A percentile compares a stretch with the other conserved stretches of the same genome.
Conservation (phyloP, 1,284 basidiomycete species). For the Vanrija sp. region DNA sequence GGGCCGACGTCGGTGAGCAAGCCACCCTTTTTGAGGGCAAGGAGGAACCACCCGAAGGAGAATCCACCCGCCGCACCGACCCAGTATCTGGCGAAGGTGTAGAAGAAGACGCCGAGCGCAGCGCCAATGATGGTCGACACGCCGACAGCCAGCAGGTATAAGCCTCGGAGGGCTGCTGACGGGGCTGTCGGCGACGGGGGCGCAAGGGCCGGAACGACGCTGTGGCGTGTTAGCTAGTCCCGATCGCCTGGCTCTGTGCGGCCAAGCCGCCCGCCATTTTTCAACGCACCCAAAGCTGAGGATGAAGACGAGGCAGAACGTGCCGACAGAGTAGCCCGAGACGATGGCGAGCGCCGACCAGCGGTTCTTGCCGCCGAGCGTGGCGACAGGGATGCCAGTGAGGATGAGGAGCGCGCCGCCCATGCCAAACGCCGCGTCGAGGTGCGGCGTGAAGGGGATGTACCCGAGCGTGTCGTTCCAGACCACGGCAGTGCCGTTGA, state of each 20-base stretch:
- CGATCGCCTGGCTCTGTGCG: background rate
- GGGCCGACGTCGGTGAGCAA: slow-evolving; percentile 68
- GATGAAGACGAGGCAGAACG: slow-evolving; percentile 82
- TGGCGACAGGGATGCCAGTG: slow-evolving; percentile 81
- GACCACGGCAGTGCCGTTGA: slow-evolving; percentile 13
- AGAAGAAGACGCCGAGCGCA: slow-evolving; percentile 77
- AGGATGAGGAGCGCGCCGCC: slow-evolving; percentile 83
- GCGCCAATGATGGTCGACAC: slow-evolving; percentile 80
- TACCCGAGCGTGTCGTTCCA: slow-evolving; percentile 43
- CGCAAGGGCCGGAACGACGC: slow-evolving; percentile 35
- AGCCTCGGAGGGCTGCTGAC: slow-evolving; percentile 68
- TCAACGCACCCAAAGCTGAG: slow-evolving; percentile 68
- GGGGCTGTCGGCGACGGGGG: slow-evolving; percentile 73
- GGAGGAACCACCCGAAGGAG: slow-evolving; percentile 77
- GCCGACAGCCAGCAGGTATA: slow-evolving; percentile 78
- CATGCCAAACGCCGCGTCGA: slow-evolving; percentile 85
- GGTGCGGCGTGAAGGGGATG: slow-evolving; percentile 58
- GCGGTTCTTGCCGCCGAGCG: slow-evolving; percentile 88
- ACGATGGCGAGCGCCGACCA: slow-evolving; percentile 93
- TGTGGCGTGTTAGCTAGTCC: slow-evolving; percentile 5
- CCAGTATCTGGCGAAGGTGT: slow-evolving; percentile 77
- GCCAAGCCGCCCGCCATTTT: background rate
- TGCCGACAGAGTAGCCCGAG: slow-evolving; percentile 80
- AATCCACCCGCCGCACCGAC: slow-evolving; percentile 88
- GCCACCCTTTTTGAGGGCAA: slow-evolving; percentile 76